Percentiles rank a stretch among this genome's conserved stretches.
These are phyloP conservation scores for Sphaerosporella brunnea DNA, from an alignment of 495 filamentous ascomycete species.

Conservation along the genomic window DNA sequence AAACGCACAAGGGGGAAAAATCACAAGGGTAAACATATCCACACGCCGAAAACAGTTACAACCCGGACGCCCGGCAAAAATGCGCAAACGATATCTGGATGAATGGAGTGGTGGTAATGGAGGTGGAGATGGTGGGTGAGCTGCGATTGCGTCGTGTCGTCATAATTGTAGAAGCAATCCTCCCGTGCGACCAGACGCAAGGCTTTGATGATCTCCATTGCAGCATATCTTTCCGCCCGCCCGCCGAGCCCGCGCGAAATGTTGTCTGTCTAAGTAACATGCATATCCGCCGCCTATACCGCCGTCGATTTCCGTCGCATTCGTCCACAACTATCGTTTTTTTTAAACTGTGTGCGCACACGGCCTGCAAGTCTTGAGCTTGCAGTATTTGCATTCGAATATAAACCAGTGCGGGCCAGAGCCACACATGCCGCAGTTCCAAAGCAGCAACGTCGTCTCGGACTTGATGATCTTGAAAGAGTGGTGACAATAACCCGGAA, in stretches of 20 bases:
- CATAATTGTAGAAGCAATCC: no score
- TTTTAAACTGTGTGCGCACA: slow-evolving; percentile 46
- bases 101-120: not conserved
- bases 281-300: not conserved
- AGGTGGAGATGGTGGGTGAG: not conserved
- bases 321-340: not conserved
- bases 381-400: slow-evolving; percentile 62
- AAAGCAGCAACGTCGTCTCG: slow-evolving; percentile 54
- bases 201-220: not conserved
- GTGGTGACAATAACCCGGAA: slow-evolving; percentile 47
- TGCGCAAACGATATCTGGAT: not conserved
- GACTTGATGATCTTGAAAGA: slow-evolving; percentile 62
- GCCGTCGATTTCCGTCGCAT: not conserved
- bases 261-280: not conserved
- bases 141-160: no score
- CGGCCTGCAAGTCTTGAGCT: slow-evolving; percentile 52
- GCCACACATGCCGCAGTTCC: slow-evolving; percentile 62
- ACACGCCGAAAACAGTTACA: not conserved
- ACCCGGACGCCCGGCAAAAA: not conserved
- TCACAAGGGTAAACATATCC: not conserved
- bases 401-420: slow-evolving; percentile 69
- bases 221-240: not conserved
- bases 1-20: no score
- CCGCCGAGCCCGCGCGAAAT: not conserved
- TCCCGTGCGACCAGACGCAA: not conserved